Evolutionary conservation across 371 early-diverging fungal species (phyloP).

Genomic region (Haplosporangium sp.): DNA sequence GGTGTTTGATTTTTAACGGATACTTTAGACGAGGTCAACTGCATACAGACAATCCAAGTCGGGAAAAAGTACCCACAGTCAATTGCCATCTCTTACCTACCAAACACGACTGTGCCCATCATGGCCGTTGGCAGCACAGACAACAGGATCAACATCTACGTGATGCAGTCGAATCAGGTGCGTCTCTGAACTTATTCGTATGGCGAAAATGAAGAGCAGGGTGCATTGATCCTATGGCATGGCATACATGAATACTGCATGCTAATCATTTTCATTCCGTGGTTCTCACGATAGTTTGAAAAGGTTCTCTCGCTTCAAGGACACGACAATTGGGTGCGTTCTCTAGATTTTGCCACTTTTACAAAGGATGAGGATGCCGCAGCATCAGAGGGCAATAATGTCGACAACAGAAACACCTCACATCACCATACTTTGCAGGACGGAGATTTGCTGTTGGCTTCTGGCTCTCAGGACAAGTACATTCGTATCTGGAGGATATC

Average conservation of each 20-base stretch:
- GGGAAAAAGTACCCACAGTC: slow-evolving; percentile 78
- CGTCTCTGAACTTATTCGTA: neutral
- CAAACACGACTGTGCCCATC: slow-evolving; percentile 62
- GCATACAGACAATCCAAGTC: slow-evolving; percentile 76
- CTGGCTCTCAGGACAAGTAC: slow-evolving; percentile 92
- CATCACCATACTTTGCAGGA: slow-evolving; percentile 65
- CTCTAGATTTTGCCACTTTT: slow-evolving; percentile 80
- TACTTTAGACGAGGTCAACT: slow-evolving; percentile 60
- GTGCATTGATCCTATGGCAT: neutral
- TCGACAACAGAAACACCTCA: slow-evolving; percentile 15
- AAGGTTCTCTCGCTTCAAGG: slow-evolving; percentile 79
- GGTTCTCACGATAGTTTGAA: slow-evolving; percentile 61
- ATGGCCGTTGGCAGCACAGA: slow-evolving; percentile 52
- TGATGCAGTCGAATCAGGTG: slow-evolving; percentile 43
- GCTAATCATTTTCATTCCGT: neutral
- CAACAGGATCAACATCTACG: slow-evolving; percentile 51
- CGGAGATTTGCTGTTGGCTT: slow-evolving; percentile 89
- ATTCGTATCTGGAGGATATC: slow-evolving; percentile 92
- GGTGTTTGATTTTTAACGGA: neutral
- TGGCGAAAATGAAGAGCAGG: neutral
- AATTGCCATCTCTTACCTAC: slow-evolving; percentile 77
- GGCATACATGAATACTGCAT: neutral
- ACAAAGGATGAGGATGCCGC: slow-evolving; percentile 51
- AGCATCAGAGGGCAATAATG: neutral
- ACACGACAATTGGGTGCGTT: slow-evolving; percentile 94